Evolutionary conservation across 208 protist species (phyloP).

Genomic region (Plasmodiophora brassicae): DNA sequence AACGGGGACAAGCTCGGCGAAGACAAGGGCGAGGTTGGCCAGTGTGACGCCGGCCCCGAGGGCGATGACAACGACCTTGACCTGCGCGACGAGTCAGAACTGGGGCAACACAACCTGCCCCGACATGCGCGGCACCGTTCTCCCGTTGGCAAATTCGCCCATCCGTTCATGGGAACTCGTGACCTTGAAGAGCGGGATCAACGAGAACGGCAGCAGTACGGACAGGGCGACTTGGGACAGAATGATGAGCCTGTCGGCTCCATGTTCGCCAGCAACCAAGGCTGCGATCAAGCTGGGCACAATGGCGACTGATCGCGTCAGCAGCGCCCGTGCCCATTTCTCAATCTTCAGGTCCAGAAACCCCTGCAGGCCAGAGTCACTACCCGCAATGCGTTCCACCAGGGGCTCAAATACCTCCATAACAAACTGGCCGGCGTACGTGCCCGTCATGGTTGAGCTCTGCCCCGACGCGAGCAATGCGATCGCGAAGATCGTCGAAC

Average conservation of each 20-base stretch:
- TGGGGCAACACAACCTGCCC: neutral
- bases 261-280: neutral
- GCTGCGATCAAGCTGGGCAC: neutral
- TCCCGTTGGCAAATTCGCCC: neutral
- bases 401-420: neutral
- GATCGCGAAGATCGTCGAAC: neutral
- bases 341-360: neutral
- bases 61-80: neutral
- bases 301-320: neutral
- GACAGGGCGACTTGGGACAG: neutral
- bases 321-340: neutral
- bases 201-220: slow-evolving; percentile 15
- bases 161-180: neutral
- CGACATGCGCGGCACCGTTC: neutral
- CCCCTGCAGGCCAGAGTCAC: neutral
- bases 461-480: neutral
- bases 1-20: neutral
- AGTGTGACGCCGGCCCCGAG: neutral
- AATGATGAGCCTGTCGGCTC: neutral
- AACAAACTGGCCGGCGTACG: slow-evolving; percentile 2
- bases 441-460: neutral
- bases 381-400: neutral
- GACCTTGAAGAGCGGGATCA: neutral
- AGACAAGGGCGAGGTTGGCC: neutral
- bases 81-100: neutral